A percentile compares a stretch with the other conserved stretches of the same genome.
Evolutionary conservation across 2,329 filamentous ascomycete species (phyloP).

Genomic region (Claviceps fusiformis): DNA sequence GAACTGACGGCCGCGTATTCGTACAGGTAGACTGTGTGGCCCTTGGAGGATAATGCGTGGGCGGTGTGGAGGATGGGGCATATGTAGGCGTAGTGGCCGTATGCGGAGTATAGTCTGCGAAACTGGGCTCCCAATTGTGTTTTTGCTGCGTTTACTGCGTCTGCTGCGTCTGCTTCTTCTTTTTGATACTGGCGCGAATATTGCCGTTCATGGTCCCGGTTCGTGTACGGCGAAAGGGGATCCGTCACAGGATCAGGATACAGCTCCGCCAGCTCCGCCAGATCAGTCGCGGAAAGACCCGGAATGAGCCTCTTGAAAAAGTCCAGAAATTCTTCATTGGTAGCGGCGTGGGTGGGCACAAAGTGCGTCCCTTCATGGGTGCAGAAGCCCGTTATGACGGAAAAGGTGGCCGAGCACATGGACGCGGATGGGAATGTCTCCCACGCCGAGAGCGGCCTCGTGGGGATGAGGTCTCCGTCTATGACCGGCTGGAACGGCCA

Average conservation of each 20-base stretch:
- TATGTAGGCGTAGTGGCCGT: constrained; percentile 52
- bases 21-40: constrained; percentile 38
- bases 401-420: neutral
- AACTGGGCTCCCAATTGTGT: constrained; percentile 33
- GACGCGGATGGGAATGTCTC: constrained; percentile 7
- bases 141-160: neutral
- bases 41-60: constrained; percentile 19
- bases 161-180: neutral
- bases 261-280: neutral
- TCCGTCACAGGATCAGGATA: neutral
- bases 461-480: constrained; percentile 43
- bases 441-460: constrained; percentile 48
- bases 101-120: constrained; percentile 43
- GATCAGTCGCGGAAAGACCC: constrained; percentile 23
- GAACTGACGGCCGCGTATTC: constrained; percentile 40
- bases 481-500: constrained; percentile 61
- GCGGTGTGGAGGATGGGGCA: constrained; percentile 50
- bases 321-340: constrained; percentile 35
- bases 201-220: neutral
- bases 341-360: constrained; percentile 35
- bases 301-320: constrained; percentile 54
- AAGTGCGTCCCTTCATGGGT: constrained; percentile 56
- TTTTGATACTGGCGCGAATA: no score
- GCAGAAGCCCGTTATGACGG: constrained; percentile 55
- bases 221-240: neutral